Evolutionary conservation across 768 basidiomycete genomes (phyloP).

Genomic region (Suillus placidus): DNA sequence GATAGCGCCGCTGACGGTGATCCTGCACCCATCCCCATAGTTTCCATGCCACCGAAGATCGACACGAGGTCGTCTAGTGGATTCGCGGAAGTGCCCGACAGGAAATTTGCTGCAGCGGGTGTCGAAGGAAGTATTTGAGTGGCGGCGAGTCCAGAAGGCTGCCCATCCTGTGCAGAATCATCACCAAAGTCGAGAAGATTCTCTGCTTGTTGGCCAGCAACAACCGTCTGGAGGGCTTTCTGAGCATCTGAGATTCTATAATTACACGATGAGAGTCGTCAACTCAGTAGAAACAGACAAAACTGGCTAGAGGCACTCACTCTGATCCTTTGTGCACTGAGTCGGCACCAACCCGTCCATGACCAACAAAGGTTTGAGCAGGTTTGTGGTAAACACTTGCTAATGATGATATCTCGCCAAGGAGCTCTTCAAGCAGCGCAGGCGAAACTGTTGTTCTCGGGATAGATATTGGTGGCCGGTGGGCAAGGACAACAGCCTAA

Average conservation of each 20-base stretch:
- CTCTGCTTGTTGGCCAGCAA: constrained; percentile 89
- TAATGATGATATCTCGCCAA: constrained; percentile 85
- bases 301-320: constrained; percentile 41
- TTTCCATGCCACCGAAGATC: constrained; percentile 71
- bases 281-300: not conserved
- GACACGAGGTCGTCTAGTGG: constrained; percentile 93
- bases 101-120: constrained; percentile 72
- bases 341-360: constrained; percentile 85
- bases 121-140: constrained; percentile 72
- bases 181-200: constrained; percentile 96
- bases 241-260: constrained; percentile 63
- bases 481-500: constrained; percentile 85
- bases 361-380: constrained; percentile 91
- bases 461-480: constrained; percentile 91
- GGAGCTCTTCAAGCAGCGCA: constrained; percentile 85
- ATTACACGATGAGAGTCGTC: not conserved
- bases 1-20: constrained; percentile 18
- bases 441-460: constrained; percentile 89
- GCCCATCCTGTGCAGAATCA: constrained; percentile 55
- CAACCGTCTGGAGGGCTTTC: constrained; percentile 91
- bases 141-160: constrained; percentile 77
- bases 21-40: constrained; percentile 21
- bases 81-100: constrained; percentile 82
- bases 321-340: constrained; percentile 67
- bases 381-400: constrained; percentile 99